Evolutionary conservation across 345 rosid genomes (phyloP), one percentile per base, ranked within the genome.

Genomic region (Raphanus sativus): DNA sequence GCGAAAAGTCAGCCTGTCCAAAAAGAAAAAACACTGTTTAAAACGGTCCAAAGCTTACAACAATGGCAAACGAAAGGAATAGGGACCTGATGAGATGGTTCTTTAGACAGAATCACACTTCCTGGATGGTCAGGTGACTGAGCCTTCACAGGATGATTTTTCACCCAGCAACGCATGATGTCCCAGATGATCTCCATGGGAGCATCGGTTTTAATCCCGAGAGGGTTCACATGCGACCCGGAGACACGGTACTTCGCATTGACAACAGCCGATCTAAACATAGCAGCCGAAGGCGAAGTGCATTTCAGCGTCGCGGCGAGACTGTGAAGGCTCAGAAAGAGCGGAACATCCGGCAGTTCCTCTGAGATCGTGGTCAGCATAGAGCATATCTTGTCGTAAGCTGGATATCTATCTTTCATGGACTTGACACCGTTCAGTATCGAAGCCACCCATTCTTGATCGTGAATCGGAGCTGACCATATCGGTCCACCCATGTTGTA

Each of bases 101-200:
- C 98, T 83, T 86, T 93, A 34, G 97, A 84, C 32, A 96, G 92
- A 71, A 96, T 96, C 75, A 91, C 91, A 63, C 90, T 96, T 81
- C 98, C 98, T 0, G 99, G 83, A 67, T 77, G 97, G 69, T 93
- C 97, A 69, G 89, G 80, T 12, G 89, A 82, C 70, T 93, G 99
- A 59, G 91, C 82, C 83, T 96, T 96, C 69, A 93, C 89, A 5
- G 99, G 97, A 86, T 96, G 99, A 75, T 82, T 91, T 77, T 93
- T 93, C 24, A 96, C 99, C 97, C 99, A 96, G 88, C 97, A 90
- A 58, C 99, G 96, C 99, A 96, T 93, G 63, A 93, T 96, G 83
- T 96, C 98, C 97, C 99, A 96, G 64, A 96, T 90, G 64, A 93
- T 91, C 59, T 88, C 90, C 99, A 96, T 96, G 10, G 99, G 97